Base-by-base conservation (phyloP, 495 filamentous ascomycete species). In the Aspergillus saccharolyticus region DNA sequence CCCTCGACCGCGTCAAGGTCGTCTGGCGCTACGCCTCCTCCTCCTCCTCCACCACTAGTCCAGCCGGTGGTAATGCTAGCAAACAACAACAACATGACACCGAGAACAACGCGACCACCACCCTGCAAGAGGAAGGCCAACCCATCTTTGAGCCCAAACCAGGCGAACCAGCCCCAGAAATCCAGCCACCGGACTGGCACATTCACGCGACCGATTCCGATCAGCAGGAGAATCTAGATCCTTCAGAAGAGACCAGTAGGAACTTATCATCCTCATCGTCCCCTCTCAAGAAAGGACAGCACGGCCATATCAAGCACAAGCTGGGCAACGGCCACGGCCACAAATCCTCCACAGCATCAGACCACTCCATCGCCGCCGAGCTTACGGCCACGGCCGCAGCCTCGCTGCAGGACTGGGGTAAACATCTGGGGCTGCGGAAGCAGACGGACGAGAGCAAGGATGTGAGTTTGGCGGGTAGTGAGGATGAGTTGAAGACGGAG, bases 1-100 rank as follows among this genome's bases (percentile, higher is more conserved):
- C 90, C 1, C 81, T 95, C 2, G 93, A 98, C 63, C 81, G 81
- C 19, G 66, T 97, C n/a, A 84, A 90, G 18, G 90, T 97, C 9
- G 88, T 96, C 4, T 98, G 94, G 94, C 78, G 76, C 44, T 74
- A 80, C 61, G 63, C 74, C 15, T 44, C 70, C 4, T 57, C 64
- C n/a, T n/a, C n/a, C n/a, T n/a, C n/a, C n/a, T n/a, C n/a, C n/a
- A n/a, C n/a, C n/a, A n/a, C n/a, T n/a, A n/a, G n/a, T n/a, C 21
- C 54, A 63, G 21, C 57, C 5, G 60, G 53, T n/a, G 61, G 46
- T 10, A 68, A 52, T 7, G 67, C 70, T 24, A 24, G 39, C 9
- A 56, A 15, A 12, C 12, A 39, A 2, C 33, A 12, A 39, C 33
- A 5, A 39, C 10, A 39, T 9, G 25, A 49, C 18, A n/a, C n/a